These are phyloP conservation scores for Mycena olivaceomarginata DNA, from an alignment of 768 basidiomycete genomes.

Conservation along the genomic window DNA sequence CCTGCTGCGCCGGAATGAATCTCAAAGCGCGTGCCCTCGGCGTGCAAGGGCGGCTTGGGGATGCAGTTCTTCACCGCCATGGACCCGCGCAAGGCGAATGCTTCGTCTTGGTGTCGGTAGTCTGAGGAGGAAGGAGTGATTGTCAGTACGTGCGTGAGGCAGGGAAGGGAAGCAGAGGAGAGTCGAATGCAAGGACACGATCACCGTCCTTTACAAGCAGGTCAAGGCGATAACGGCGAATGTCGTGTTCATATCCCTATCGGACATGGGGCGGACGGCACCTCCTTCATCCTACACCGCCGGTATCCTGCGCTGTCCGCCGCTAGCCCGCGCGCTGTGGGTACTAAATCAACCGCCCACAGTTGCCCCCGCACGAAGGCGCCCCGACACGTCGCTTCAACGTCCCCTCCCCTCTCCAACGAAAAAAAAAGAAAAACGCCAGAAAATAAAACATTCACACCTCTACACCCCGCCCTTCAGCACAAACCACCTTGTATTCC, in stretches of 20 bases:
- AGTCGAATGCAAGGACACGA: not conserved
- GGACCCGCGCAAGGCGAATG: constrained; percentile 88
- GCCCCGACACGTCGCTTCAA: too few relatives aligned
- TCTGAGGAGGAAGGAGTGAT: constrained; percentile 60
- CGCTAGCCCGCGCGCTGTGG: too few relatives aligned
- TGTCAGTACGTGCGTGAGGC: not conserved
- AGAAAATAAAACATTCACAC: constrained; percentile 68
- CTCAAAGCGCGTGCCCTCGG: constrained; percentile 87
- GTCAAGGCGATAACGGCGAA: too few relatives aligned
- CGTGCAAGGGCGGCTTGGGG: constrained; percentile 69
- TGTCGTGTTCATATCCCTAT: too few relatives aligned
- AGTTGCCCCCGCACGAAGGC: too few relatives aligned
- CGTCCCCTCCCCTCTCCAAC: not conserved
- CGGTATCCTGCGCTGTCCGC: too few relatives aligned
- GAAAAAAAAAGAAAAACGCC: not conserved
- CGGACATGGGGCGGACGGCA: too few relatives aligned
- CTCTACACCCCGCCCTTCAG: constrained; percentile 90
- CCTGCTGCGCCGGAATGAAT: constrained; percentile 76
- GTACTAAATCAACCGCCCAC: too few relatives aligned
- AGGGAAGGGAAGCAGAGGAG: too few relatives aligned
- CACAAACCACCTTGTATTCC: constrained; percentile 94
- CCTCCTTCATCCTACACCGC: too few relatives aligned
- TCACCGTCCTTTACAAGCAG: too few relatives aligned
- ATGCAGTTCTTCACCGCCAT: constrained; percentile 90
- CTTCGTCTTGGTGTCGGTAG: constrained; percentile 93